Evolutionary conservation across 2,329 filamentous ascomycete genomes (phyloP).

Genomic region (Chaetomiaceae sp.): DNA sequence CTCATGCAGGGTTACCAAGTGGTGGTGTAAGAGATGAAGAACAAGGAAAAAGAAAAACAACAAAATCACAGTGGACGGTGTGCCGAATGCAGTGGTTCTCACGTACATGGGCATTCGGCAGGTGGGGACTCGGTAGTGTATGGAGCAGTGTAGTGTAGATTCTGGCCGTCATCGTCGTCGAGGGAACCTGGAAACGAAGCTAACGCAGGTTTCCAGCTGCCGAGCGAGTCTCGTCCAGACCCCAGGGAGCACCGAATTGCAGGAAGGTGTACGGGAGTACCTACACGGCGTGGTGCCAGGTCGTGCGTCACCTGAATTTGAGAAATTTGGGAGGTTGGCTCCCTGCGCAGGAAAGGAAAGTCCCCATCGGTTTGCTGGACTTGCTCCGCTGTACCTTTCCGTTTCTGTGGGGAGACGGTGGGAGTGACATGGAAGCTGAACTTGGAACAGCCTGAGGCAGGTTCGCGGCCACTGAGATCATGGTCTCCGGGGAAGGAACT

Average conservation of each 20-base stretch:
- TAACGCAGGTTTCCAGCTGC: neutral
- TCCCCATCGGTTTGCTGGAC: neutral
- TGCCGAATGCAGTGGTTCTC: neutral
- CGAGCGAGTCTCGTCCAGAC: neutral
- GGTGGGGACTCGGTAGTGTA: too few relatives aligned
- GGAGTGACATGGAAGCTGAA: too few relatives aligned
- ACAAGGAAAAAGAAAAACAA: too few relatives aligned
- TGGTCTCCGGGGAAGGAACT: constrained; percentile 8
- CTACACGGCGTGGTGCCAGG: too few relatives aligned
- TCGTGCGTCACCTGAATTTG: too few relatives aligned
- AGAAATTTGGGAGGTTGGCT: neutral
- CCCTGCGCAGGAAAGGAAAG: too few relatives aligned
- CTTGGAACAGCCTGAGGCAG: too few relatives aligned
- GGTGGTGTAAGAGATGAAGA: too few relatives aligned
- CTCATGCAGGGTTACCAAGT: too few relatives aligned
- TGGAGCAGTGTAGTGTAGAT: too few relatives aligned
- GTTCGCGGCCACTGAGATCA: too few relatives aligned
- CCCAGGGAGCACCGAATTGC: neutral
- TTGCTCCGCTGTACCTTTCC: neutral
- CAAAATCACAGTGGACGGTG: neutral
- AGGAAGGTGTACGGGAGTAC: neutral
- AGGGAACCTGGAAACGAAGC: neutral
- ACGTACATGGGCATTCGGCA: neutral
- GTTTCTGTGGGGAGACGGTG: constrained; percentile 2
- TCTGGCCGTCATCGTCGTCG: neutral